Evolutionary conservation across 208 protist species (phyloP), one percentile per base, ranked within the genome.

Genomic region (Leptomonas pyrrhocoris): DNA sequence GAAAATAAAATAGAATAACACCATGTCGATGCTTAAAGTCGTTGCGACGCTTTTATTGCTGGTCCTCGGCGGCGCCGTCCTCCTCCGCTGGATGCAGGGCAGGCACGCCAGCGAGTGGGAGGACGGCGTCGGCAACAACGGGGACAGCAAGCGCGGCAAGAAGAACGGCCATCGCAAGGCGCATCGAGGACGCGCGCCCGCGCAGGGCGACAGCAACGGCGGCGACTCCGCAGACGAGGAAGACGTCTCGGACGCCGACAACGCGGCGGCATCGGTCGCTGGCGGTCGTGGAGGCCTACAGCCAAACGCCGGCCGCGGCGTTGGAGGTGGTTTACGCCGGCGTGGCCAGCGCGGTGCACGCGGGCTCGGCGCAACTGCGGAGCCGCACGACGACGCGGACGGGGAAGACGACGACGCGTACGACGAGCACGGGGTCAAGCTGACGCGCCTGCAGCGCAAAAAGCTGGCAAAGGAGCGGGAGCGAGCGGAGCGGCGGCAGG

Each of bases 401-500:
- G 64, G 75, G 9, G 65, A 28, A 16, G 58, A 57, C 12, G 11
- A 61, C 15, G 58, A 34, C 42, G 68, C 53, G 27, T 48, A 55
- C 27, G 63, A 73, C 19, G 77, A 31, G 2, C 63, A 74, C 7
- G 60, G 55, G 0, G 73, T 58, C 18, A 77, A 68, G 40, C 58
- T 91, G 21, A 79, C 77, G 16, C 85, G 88, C 15, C 76, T 92
- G 63, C 83, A 90, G 60, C 77, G 77, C 50, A 87, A 83, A 61
- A 89, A 88, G 62, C 71, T 80, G 16, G 77, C 80, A 34, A 91
- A 89, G 73, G 79, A 84, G 48, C 73, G 80, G 1, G 81, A 88
- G 68, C 65, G 76, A 4, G 84, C 74, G 71, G 83, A 79, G 70
- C 85, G 84, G 15, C 80, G 78, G 0, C 65, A 68, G 63, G 84